phyloP scores from a whole-genome alignment of 306 rosid species.

The Alnus glutinosa region DNA sequence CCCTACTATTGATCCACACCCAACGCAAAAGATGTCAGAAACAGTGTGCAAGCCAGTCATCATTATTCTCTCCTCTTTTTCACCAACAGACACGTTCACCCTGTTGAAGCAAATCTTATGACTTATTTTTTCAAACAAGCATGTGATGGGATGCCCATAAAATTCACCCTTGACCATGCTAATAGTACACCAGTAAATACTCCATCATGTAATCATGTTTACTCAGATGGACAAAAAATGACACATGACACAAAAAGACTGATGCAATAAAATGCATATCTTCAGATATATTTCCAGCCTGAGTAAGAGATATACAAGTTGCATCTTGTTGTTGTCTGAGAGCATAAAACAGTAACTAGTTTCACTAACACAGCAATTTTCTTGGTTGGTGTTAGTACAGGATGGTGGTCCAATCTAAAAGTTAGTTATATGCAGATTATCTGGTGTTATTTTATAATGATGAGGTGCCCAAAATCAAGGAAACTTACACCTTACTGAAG shows the following conservation, averaged over 20 bases:
- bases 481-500: constrained; percentile 74
- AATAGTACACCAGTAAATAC: not conserved
- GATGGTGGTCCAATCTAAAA: constrained; percentile 12
- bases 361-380: not conserved
- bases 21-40: constrained; percentile 89
- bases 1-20: constrained; percentile 87
- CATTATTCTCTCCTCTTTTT: constrained; percentile 73
- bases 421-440: constrained; percentile 4
- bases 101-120: constrained; percentile 44
- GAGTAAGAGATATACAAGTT: constrained; percentile 16
- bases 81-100: constrained; percentile 69
- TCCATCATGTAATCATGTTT: not conserved
- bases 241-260: not conserved
- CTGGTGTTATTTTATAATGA: not conserved
- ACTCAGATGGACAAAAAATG: not conserved
- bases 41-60: constrained; percentile 84
- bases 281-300: constrained; percentile 27
- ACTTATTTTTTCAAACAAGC: too few species aligned
- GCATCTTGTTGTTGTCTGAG: not conserved
- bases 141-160: too few species aligned
- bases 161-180: not conserved
- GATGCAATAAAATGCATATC: constrained; percentile 9
- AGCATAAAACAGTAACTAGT: not conserved
- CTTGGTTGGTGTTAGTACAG: constrained; percentile 1
- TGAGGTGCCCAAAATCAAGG: not conserved